phyloP scores from a whole-genome alignment of 257 asterid genomes.

The Avicennia marina region DNA sequence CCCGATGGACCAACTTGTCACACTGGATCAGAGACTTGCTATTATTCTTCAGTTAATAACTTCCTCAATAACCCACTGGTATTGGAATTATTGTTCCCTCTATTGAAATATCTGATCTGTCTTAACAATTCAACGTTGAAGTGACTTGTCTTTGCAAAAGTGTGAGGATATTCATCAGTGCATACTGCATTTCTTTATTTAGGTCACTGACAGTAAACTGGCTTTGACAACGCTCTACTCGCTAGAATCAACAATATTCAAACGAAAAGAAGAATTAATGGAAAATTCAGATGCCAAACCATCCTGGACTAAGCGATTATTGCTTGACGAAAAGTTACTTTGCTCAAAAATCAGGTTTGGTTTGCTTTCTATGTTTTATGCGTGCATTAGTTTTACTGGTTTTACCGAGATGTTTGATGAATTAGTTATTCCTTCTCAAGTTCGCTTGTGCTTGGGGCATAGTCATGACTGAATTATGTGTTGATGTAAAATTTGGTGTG shows the following conservation, averaged over 20 bases:
- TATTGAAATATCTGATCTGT: too few species aligned
- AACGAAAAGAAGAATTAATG: neutral
- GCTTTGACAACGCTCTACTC: constrained; percentile 10
- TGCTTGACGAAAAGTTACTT: constrained; percentile 51
- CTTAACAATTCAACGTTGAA: neutral
- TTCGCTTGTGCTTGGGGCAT: too few species aligned
- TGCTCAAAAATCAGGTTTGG: constrained; percentile 41
- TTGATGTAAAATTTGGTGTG: too few species aligned
- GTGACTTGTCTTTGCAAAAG: neutral
- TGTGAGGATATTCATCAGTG: neutral
- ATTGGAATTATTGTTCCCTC: neutral
- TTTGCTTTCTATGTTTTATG: neutral
- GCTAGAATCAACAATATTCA: neutral
- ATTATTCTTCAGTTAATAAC: constrained; percentile 54
- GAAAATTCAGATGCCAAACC: constrained; percentile 3
- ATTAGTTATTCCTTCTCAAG: too few species aligned
- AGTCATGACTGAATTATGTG: too few species aligned
- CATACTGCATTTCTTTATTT: neutral
- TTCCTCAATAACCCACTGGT: constrained; percentile 41
- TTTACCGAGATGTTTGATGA: too few species aligned
- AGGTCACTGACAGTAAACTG: neutral
- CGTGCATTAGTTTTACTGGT: too few species aligned
- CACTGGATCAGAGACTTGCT: constrained; percentile 87
- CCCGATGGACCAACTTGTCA: constrained; percentile 98
- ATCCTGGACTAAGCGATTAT: constrained; percentile 62